Evolutionary conservation across 768 basidiomycete species (phyloP).

Genomic region (Lactifluus volemus): DNA sequence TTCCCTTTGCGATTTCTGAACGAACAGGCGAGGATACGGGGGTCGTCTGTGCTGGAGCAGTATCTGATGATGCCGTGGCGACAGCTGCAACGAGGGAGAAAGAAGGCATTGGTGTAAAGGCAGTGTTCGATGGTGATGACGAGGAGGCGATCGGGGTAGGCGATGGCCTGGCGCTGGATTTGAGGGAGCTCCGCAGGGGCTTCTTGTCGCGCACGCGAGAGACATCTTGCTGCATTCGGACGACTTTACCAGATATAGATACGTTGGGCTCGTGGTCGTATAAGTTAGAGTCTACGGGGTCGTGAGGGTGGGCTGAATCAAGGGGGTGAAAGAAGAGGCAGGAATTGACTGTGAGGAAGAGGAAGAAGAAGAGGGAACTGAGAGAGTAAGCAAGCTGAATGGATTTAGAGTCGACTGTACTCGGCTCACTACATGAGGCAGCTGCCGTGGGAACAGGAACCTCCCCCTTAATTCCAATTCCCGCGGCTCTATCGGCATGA

Average conservation of each 20-base stretch:
- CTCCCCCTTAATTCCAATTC: not conserved
- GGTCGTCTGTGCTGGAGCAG: conserved; percentile 10
- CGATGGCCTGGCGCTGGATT: conserved; percentile 9
- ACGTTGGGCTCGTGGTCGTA: conserved; percentile 14
- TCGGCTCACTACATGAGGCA: not conserved
- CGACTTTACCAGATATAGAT: conserved; percentile 6
- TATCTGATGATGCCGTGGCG: conserved; percentile 26
- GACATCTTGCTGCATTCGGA: conserved; percentile 14
- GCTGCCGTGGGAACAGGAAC: conserved; percentile 9
- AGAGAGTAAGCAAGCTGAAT: not conserved
- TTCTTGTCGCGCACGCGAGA: conserved; percentile 15
- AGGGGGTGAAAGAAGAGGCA: not conserved
- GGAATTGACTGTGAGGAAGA: not conserved
- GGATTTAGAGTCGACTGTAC: not conserved
- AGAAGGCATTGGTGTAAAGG: not conserved
- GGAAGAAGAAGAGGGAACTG: not conserved
- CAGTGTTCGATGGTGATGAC: conserved; percentile 14
- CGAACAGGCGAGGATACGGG: conserved; percentile 18
- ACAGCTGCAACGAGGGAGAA: conserved; percentile 15
- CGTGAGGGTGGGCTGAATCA: not conserved
- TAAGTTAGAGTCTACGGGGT: conserved; percentile 10
- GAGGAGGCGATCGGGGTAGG: conserved; percentile 15
- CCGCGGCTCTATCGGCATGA: not conserved
- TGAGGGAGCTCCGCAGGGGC: conserved; percentile 18
- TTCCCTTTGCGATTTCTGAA: conserved; percentile 41